Evolutionary conservation across 805 yeast species (phyloP), one percentile per base, ranked within the genome.

Genomic region (Wickerhamomyces canadensis): DNA sequence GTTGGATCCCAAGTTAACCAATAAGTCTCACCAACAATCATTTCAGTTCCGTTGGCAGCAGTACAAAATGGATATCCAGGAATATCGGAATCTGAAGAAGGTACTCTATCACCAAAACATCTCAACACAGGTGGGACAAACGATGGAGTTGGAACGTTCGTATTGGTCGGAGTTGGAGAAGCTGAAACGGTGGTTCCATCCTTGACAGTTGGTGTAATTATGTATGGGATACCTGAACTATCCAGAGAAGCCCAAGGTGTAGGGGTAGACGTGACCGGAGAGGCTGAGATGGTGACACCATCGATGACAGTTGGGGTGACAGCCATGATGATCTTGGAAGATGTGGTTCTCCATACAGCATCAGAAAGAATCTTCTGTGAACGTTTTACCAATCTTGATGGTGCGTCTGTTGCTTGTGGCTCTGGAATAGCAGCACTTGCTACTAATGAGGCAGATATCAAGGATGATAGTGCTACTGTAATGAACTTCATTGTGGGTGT

Each of bases 231-330:
- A 44, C 74, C 74, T 4, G 68, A 62, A 14, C 52, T 49, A 41
- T 68, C 74, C 15, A 68, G 52, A 8, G 72, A 66, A 19, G 52
- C 63, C 74, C 74, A 68, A 3, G 57, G 57, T 9, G 73, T 66
- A 5, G 68, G 57, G 15, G 62, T 51, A 22, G 41, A 33, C 2
- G 63, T 44, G 10, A 60, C 55, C 25, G 74, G 72, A 3, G 70
- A 62, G 8, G 58, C 64, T 9, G 61, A 57, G 21, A 61, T 55
- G 15, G 74, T 68, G 33, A 67, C 72, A 36, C 64, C 71, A 42
- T 68, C 72, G 29, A 64, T 62, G 19, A 74, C 74, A 2, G 55
- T 58, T 3, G 85, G 79, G 1, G 84, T 83, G 49, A 74, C 67
- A 15, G 62, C 64, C 31, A 62, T 57, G 4, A 61, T 40, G 18